Base-by-base conservation (phyloP, 2,329 filamentous ascomycete species). In the Blastomyces percursus region DNA sequence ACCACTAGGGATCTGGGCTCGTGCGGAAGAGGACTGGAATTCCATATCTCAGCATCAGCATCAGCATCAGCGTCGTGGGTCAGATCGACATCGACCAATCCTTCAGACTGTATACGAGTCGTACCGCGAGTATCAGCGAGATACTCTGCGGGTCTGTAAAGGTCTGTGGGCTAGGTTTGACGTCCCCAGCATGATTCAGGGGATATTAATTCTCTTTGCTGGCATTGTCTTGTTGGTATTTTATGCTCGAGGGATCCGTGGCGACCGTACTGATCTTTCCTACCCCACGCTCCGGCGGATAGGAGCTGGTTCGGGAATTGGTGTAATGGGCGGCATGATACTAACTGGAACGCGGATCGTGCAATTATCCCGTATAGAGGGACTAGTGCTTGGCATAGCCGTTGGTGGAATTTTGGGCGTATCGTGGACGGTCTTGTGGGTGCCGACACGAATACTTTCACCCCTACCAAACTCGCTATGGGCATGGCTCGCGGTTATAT, bases 161-260 rank as follows among this genome's bases (percentile, higher is more conserved):
- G 83, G 82, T 48, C 79, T 97, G 19, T 99, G 94, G 94, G 91
- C 94, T 27, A 85, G 89, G 44, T 99, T 99, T 68, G 91, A 99
- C 73, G 80, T 96, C 24, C 81, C 85, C 1, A 89, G 88, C 72
- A 99, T 99, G 91, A 71, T 88, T 16, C 81, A 88, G 66, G 94
- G 94, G 56, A 85, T 97, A 46, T 72, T 75, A 0, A 83, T 96
- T 61, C 83, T 95, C 65, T 80, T 84, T 2, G 76, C 84, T 30
- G 86, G 89, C 2, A 81, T 96, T 27, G 67, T 86, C 1, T 75
- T 88, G 5, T 79, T 97, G 60, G 78, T 89, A 0, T 77, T 93
- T 58, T 96, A 95, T 74, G 86, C 90, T 9, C 79, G 84, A 63
- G 79, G 81, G 8, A 72, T 85, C 48, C 75, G 75, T 35, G 79